Evolutionary conservation across 805 yeast species (phyloP).

Genomic region (Ascoidea rubescens): DNA sequence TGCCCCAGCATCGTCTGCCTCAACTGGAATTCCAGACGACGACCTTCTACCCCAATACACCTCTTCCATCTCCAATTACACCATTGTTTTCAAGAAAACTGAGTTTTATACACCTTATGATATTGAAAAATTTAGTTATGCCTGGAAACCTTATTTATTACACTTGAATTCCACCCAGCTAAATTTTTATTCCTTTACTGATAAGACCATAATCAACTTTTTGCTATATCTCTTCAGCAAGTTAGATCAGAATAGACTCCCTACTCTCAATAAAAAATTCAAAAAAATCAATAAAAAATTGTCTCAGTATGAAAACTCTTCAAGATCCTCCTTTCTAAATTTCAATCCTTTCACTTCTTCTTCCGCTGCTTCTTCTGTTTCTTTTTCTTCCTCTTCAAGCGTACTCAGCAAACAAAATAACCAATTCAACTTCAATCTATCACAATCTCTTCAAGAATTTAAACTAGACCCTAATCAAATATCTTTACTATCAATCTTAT

Average conservation of each 20-base stretch:
- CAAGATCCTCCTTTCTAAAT: no score
- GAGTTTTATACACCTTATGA: neutral
- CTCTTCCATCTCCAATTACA: neutral
- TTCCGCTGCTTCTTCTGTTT: neutral
- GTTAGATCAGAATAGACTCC: constrained; percentile 1
- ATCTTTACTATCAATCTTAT: neutral
- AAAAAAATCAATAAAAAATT: neutral
- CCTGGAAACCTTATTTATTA: constrained; percentile 5
- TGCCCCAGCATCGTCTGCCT: no score
- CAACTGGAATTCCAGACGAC: no score
- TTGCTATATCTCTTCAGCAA: constrained; percentile 1
- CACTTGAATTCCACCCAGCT: constrained; percentile 5
- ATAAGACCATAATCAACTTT: neutral
- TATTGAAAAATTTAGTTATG: neutral
- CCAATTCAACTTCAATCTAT: no score
- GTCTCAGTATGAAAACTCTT: neutral
- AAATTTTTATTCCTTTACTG: constrained; percentile 1
- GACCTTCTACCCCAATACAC: neutral
- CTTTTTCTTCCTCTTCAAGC: neutral
- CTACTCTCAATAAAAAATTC: neutral
- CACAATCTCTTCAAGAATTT: neutral
- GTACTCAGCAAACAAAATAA: neutral
- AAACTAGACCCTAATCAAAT: neutral
- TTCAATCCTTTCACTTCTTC: no score
- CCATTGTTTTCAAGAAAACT: neutral